phyloP scores from a whole-genome alignment of 345 rosid genomes.

The Euphorbia lathyris region DNA sequence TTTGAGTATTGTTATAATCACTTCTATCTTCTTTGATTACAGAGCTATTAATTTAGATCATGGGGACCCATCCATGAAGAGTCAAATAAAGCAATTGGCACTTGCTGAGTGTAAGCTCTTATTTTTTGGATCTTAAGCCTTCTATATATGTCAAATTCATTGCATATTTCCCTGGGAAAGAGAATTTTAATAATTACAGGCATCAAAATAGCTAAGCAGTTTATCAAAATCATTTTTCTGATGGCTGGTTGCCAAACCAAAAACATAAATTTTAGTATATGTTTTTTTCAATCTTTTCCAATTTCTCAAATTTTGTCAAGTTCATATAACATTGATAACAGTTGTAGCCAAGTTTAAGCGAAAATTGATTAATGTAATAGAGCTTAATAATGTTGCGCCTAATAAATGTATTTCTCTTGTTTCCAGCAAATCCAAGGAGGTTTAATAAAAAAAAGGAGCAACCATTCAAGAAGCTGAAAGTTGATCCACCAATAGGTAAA shows the following conservation, averaged over 20 bases:
- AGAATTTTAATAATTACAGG: not conserved
- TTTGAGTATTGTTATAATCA: not conserved
- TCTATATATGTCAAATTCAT: slow-evolving; percentile 10
- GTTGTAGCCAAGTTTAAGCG: no score
- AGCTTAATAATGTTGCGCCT: no score
- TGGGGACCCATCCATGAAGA: slow-evolving; percentile 72
- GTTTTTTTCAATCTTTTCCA: no score
- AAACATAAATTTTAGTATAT: not conserved
- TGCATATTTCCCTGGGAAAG: not conserved
- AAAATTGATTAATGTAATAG: no score
- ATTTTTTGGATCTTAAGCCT: slow-evolving; percentile 5
- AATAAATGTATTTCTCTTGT: slow-evolving; percentile 21
- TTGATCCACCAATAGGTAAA: slow-evolving; percentile 75
- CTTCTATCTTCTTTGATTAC: slow-evolving; percentile 25
- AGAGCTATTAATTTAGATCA: slow-evolving; percentile 91
- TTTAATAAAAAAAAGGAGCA: slow-evolving; percentile 72
- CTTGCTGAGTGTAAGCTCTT: slow-evolving; percentile 73
- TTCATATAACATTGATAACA: no score
- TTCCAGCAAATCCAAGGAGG: slow-evolving; percentile 77
- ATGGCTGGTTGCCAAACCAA: not conserved
- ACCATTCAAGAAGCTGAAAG: slow-evolving; percentile 73
- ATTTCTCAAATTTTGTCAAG: no score
- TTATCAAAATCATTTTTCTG: not conserved
- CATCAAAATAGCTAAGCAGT: not conserved
- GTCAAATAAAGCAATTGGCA: slow-evolving; percentile 63